Evolutionary conservation across 2,329 filamentous ascomycete genomes (phyloP), one percentile per base, ranked within the genome.

Genomic region (Bertia moriformis): DNA sequence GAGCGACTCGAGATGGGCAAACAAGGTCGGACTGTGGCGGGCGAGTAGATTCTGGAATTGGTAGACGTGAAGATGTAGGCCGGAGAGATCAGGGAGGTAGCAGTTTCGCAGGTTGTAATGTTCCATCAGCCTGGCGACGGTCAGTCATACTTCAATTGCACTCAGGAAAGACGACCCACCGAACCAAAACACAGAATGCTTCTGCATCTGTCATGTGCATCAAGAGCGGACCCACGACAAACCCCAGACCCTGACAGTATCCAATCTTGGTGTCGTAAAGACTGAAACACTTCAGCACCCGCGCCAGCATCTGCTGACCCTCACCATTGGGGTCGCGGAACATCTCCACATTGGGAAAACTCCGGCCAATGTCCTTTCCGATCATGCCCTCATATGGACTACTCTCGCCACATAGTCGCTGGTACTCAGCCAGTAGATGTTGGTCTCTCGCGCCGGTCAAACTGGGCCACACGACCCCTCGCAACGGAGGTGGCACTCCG

Each of bases 171-270:
- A 44, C 17, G 24, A 63, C 83, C 59, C 74, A 95, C 88, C 86
- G 78, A 49, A 96, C 88, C 47, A 98, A 71, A 40, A 96, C 87
- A 58, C 89, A 96, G 53, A 98, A 98, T 10, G 93, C 89, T 57
- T 95, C 87, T 52, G 83, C 87, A 60, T 96, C 91, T 37, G 83
- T 83, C 91, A 98, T 96, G 58, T 98, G 89, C 91, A 98, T 96
- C 55, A 98, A 66, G 48, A 98, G 65, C 43, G 91, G 91, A 14
- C 91, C 91, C 45, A 96, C 91, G 39, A 98, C 75, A 62, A 98
- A 96, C 24, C 88, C 91, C 40, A 98, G 71, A 30, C 91, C 91
- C 62, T 98, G 93, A 55, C 93, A 98, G 59, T 98, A 98, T 43
- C 91, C 93, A 57, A 98, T 96, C 62, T 94, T 89, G 45, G 83